phyloP scores from a whole-genome alignment of 805 yeast genomes.

The Starmerella kuoi region DNA sequence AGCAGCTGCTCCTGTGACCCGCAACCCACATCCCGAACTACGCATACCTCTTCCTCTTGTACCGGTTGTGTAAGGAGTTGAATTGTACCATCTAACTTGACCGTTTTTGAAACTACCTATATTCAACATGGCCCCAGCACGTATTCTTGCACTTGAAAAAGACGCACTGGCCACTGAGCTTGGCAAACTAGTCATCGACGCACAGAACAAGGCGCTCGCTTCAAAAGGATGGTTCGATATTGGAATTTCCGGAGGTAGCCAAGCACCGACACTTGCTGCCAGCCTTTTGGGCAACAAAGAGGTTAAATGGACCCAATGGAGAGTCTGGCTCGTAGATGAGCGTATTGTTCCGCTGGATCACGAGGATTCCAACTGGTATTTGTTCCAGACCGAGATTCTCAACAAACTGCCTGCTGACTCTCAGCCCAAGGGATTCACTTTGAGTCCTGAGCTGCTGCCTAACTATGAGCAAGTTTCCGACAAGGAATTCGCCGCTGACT shows the following conservation, averaged over 20 bases:
- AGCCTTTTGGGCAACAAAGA: constrained; percentile 50
- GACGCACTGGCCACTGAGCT: constrained; percentile 52
- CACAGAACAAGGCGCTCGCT: constrained; percentile 50
- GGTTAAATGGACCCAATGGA: constrained; percentile 31
- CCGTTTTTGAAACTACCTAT: no score
- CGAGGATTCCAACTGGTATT: constrained; percentile 75
- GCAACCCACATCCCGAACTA: no score
- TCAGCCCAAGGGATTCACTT: constrained; percentile 19
- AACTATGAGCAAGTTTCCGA: constrained; percentile 6
- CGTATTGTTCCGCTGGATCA: constrained; percentile 73
- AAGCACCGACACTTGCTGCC: constrained; percentile 53
- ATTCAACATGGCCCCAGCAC: constrained; percentile 16
- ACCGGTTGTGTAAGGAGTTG: no score
- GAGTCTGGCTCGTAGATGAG: constrained; percentile 80
- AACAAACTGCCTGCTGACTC: constrained; percentile 28
- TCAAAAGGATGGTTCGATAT: constrained; percentile 43
- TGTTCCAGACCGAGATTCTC: constrained; percentile 55
- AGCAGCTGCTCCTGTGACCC: no score
- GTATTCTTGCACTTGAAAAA: constrained; percentile 33
- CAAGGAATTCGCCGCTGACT: constrained; percentile 32
- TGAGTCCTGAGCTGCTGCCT: constrained; percentile 44
- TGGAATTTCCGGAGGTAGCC: constrained; percentile 86
- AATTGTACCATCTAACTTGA: no score
- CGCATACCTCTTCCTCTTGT: no score
- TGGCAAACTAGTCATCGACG: constrained; percentile 47